Evolutionary conservation across 1,284 basidiomycete genomes (phyloP).

Genomic region (Ceratobasidium sp.): DNA sequence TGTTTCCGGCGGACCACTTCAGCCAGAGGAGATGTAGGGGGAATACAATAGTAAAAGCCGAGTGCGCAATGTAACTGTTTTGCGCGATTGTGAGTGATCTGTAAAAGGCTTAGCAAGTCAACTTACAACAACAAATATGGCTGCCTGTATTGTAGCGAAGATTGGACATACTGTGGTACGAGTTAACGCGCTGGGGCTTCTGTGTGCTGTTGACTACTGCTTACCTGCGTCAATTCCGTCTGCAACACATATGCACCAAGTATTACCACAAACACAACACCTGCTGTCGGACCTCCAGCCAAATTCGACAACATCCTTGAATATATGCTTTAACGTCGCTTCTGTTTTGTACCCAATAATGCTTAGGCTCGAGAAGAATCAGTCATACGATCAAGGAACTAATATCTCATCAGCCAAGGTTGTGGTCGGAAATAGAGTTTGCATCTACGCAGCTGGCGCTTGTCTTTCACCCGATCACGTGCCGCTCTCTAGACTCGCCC

Average conservation of each 20-base stretch:
- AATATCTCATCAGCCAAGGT: conserved; percentile 24
- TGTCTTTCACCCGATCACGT: conserved; percentile 1
- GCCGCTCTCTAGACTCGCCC: background rate
- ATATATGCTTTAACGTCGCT: background rate
- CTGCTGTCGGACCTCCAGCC: conserved; percentile 24
- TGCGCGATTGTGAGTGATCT: conserved; percentile 4
- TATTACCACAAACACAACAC: conserved; percentile 43
- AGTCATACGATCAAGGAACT: conserved; percentile 14
- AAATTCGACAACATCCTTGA: conserved; percentile 4
- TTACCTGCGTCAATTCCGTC: conserved; percentile 48
- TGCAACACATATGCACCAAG: conserved; percentile 48
- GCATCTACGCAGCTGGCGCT: background rate
- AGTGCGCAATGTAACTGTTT: conserved; percentile 75
- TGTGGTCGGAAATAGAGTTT: conserved; percentile 10
- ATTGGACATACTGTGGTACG: conserved; percentile 73
- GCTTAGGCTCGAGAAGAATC: conserved; percentile 2
- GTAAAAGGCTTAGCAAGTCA: conserved; percentile 2
- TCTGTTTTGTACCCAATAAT: background rate
- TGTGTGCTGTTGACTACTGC: conserved; percentile 55
- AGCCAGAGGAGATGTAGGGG: conserved; percentile 75
- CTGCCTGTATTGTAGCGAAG: conserved; percentile 68
- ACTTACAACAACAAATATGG: conserved; percentile 80
- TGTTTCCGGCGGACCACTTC: conserved; percentile 57
- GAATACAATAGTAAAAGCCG: conserved; percentile 67
- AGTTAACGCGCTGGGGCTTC: conserved; percentile 60